phyloP scores from a whole-genome alignment of 2,329 filamentous ascomycete genomes.

The Fusarium oligoseptatum region DNA sequence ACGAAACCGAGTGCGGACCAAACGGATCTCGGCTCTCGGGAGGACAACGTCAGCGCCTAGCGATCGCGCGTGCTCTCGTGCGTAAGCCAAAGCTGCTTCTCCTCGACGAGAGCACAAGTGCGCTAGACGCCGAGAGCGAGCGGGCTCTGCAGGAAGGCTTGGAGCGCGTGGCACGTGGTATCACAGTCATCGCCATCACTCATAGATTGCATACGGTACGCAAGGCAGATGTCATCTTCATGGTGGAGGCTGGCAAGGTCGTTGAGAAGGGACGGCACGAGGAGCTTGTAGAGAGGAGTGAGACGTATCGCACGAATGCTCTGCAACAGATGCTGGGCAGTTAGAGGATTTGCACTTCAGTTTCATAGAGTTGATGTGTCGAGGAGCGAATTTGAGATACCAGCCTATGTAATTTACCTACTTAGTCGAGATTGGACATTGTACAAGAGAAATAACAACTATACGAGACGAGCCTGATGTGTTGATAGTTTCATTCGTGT shows the following conservation, averaged over 20 bases:
- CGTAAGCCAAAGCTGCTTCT: conserved; percentile 79
- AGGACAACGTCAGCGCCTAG: conserved; percentile 82
- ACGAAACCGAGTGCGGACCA: conserved; percentile 76
- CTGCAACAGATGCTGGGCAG: conserved; percentile 62
- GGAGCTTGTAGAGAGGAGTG: conserved; percentile 66
- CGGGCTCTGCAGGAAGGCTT: conserved; percentile 75
- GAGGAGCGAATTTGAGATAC: conserved; percentile 4
- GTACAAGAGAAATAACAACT: neutral
- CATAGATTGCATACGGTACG: conserved; percentile 69
- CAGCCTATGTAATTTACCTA: conserved; percentile 9
- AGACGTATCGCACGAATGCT: conserved; percentile 66
- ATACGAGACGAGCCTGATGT: neutral
- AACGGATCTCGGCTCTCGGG: conserved; percentile 81
- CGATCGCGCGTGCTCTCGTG: conserved; percentile 82
- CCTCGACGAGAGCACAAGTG: conserved; percentile 85
- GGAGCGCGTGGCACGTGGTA: conserved; percentile 66
- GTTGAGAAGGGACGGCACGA: conserved; percentile 67
- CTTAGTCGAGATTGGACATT: neutral
- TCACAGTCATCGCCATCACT: conserved; percentile 71
- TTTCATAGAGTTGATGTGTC: neutral
- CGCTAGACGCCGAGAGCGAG: conserved; percentile 79
- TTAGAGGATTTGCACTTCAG: neutral
- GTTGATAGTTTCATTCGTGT: conserved; percentile 2
- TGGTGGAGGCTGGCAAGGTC: conserved; percentile 66
- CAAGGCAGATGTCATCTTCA: conserved; percentile 69